phyloP scores from a whole-genome alignment of 208 protist genomes.

The Crithidia acanthocephali region DNA sequence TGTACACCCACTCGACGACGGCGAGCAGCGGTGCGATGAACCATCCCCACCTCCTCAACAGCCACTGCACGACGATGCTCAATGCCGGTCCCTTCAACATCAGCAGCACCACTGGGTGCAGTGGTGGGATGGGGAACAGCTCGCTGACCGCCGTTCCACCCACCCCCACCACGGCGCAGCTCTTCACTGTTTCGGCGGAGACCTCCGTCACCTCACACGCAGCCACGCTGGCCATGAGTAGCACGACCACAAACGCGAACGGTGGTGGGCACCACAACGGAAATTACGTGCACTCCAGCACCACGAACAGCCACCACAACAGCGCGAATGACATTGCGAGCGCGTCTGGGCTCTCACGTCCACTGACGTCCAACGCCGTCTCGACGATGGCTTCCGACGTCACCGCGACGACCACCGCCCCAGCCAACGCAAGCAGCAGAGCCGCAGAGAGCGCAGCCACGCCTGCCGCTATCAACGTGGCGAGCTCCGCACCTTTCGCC shows the following conservation, averaged over 20 bases:
- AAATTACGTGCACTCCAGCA: too few relatives aligned
- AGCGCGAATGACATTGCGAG: background rate
- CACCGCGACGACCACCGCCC: background rate
- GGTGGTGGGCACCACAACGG: background rate
- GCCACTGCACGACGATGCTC: background rate
- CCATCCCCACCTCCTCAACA: too few relatives aligned
- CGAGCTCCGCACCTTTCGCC: too few relatives aligned
- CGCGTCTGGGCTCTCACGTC: background rate
- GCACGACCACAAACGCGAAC: background rate
- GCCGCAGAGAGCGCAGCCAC: background rate
- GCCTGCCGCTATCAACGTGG: background rate
- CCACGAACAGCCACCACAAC: background rate
- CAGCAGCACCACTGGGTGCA: background rate
- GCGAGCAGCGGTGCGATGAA: too few relatives aligned
- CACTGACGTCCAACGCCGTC: background rate
- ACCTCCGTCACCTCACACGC: background rate
- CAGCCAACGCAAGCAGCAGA: background rate
- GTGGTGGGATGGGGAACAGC: background rate
- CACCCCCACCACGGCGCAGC: constrained; percentile 1
- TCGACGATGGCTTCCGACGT: background rate
- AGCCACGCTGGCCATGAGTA: background rate
- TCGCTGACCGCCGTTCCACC: background rate
- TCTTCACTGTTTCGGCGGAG: constrained; percentile 1
- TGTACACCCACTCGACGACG: background rate
- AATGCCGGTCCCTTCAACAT: background rate